phyloP scores from a whole-genome alignment of 1,284 basidiomycete species.

The Ustilago trichophora region DNA sequence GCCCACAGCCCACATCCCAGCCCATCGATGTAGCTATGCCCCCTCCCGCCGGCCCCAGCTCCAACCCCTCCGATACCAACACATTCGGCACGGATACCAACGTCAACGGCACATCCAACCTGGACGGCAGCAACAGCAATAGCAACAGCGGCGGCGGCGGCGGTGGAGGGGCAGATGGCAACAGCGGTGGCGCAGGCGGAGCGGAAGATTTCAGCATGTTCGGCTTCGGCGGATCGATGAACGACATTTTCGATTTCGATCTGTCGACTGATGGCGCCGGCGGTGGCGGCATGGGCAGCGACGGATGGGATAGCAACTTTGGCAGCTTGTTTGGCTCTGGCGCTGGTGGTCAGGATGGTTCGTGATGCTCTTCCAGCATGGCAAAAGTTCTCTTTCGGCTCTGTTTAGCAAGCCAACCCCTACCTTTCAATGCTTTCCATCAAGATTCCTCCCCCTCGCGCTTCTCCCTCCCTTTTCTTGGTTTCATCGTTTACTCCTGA shows the following conservation, averaged over 20 bases:
- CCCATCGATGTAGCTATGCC: conserved; percentile 38
- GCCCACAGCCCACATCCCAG: conserved; percentile 28
- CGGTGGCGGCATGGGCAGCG: conserved; percentile 31
- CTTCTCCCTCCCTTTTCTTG: neutral
- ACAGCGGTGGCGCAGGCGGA: conserved; percentile 1
- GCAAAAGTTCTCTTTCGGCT: neutral
- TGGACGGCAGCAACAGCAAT: too few species aligned
- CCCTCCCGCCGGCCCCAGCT: conserved; percentile 28
- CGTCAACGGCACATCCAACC: too few species aligned
- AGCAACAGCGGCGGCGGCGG: too few species aligned
- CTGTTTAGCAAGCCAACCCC: neutral
- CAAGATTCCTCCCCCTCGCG: neutral
- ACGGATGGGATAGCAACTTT: conserved; percentile 53
- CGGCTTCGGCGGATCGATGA: conserved; percentile 55
- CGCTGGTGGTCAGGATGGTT: conserved; percentile 37
- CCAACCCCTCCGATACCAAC: conserved; percentile 18
- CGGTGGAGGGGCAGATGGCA: conserved; percentile 4
- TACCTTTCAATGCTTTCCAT: too few species aligned
- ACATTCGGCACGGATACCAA: conserved; percentile 18
- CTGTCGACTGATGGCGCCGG: conserved; percentile 44
- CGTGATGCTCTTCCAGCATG: conserved; percentile 3
- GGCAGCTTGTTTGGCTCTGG: conserved; percentile 43
- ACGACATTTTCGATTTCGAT: conserved; percentile 63
- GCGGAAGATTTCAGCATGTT: conserved; percentile 62
- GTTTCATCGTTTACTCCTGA: too few species aligned